Base-by-base conservation (phyloP, 768 basidiomycete species). In the Mycena crocata region DNA sequence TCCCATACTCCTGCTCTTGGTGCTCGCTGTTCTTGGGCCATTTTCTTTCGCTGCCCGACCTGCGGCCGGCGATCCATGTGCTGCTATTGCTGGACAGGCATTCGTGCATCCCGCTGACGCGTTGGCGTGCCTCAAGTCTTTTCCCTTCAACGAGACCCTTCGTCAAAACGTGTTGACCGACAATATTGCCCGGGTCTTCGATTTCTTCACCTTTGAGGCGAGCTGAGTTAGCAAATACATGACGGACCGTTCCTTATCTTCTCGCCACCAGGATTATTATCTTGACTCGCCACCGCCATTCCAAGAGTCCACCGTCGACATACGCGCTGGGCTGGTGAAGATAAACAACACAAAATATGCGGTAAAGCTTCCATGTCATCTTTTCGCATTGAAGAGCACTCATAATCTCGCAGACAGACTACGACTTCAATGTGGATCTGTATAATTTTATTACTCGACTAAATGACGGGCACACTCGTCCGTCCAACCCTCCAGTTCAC, bases 391-490 rank as follows among this genome's bases (percentile, higher is more conserved):
- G n/a, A 39, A 5, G 46, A 17, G 21, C 32, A 46, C 35, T 70
- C 44, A 37, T 55, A 65, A 30, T 55, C 52, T 49, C 28, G 6
- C 57, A 91, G 87, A 88, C 88, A 10, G 89, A 90, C 67, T 91
- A 88, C 65, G 89, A 89, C 71, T 90, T 91, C 76, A 89, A 85
- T 71, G 79, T 78, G 49, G 89, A 83, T 42, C 70, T 91, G 21
- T 89, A 85, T 65, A 80, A 87, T 57, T 84, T 88, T 64, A 84
- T 83, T 0, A 87, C 81, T 21, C 82, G 82, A 52, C 69, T 91
- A 48, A 90, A 91, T 71, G 89, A 90, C 71, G 89, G 89, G 8
- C 90, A 90, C 71, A 91, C 90, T 15, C 82, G 89, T 87, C 1
- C 26, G 57, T 55, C 28, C 1, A 57, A 19, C 14, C 45, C 28